Evolutionary conservation across 1,284 basidiomycete species (phyloP).

Genomic region (Melanopsichium pennsylvanicum): DNA sequence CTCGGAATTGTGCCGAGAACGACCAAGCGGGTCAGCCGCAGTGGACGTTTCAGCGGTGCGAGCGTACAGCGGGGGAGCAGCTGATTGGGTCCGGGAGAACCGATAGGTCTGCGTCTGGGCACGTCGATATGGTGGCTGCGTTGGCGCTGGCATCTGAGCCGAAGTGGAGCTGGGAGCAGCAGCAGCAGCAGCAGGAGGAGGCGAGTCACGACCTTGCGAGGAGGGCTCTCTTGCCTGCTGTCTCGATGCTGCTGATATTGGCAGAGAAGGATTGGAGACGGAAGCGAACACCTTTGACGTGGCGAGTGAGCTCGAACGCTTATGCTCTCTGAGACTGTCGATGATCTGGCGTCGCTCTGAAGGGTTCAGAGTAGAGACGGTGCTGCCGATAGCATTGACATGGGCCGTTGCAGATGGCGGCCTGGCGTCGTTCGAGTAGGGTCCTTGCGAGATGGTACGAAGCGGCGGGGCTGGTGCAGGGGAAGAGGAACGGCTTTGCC

Average conservation of each 20-base stretch:
- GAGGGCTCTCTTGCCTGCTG: neutral
- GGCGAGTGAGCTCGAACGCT: constrained; percentile 34
- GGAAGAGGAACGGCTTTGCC: constrained; percentile 34
- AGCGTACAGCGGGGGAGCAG: constrained; percentile 21
- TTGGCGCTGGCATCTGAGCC: constrained; percentile 27
- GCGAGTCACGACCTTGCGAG: neutral
- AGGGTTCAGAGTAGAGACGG: constrained; percentile 26
- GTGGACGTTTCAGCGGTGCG: constrained; percentile 5
- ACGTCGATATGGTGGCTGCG: constrained; percentile 32
- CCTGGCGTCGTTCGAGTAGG: constrained; percentile 6
- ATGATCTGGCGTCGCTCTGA: constrained; percentile 26
- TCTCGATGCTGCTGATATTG: neutral
- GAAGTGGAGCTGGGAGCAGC: constrained; percentile 6
- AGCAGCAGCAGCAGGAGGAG: constrained; percentile 1
- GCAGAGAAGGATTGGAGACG: constrained; percentile 9
- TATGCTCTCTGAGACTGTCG: constrained; percentile 22
- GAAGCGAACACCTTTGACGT: constrained; percentile 30
- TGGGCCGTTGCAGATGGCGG: constrained; percentile 27
- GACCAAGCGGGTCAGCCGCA: neutral
- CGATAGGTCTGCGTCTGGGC: constrained; percentile 21
- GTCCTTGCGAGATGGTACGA: constrained; percentile 28
- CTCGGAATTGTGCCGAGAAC: constrained; percentile 1
- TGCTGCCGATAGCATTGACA: constrained; percentile 33
- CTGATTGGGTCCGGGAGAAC: constrained; percentile 27
- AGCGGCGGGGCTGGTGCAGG: constrained; percentile 33